phyloP scores from a whole-genome alignment of 2,329 filamentous ascomycete genomes.

The Atkinsonella texensis region DNA sequence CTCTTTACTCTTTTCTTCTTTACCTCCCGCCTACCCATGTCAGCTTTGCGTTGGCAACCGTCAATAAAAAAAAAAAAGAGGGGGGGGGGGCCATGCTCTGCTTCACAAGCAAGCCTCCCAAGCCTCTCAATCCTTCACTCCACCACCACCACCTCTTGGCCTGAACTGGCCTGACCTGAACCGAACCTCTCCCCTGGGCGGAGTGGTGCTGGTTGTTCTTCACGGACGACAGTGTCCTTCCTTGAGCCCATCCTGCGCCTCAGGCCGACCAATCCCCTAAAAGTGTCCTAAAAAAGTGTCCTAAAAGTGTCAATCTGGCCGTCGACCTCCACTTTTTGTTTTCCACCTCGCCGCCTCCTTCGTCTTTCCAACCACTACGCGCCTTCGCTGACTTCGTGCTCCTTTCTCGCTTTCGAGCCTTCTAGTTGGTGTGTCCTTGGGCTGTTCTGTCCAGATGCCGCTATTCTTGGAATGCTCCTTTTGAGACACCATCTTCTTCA shows the following conservation, averaged over 20 bases:
- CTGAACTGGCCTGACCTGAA: no score
- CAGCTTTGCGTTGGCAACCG: no score
- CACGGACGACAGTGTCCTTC: background rate
- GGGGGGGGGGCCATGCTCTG: no score
- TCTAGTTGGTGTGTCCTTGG: constrained; percentile 14
- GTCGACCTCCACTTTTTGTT: constrained; percentile 9
- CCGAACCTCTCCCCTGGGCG: background rate
- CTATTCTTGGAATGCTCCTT: constrained; percentile 13
- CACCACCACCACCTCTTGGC: background rate
- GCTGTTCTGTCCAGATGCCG: constrained; percentile 18
- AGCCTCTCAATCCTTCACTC: background rate
- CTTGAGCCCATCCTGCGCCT: constrained; percentile 1
- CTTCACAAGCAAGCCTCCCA: background rate
- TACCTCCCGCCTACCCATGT: no score
- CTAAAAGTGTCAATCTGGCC: background rate
- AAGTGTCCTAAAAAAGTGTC: background rate
- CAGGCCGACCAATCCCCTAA: constrained; percentile 7
- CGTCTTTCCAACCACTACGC: constrained; percentile 5
- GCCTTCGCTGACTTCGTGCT: constrained; percentile 4
- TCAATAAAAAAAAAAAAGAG: no score
- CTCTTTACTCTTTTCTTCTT: no score
- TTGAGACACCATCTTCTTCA: constrained; percentile 15
- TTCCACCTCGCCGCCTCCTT: constrained; percentile 8
- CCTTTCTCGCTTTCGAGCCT: constrained; percentile 14
- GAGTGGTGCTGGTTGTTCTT: background rate